These are phyloP conservation scores for Penicillium griseofulvum DNA, from an alignment of 2,329 filamentous ascomycete species.

Conservation along the genomic window DNA sequence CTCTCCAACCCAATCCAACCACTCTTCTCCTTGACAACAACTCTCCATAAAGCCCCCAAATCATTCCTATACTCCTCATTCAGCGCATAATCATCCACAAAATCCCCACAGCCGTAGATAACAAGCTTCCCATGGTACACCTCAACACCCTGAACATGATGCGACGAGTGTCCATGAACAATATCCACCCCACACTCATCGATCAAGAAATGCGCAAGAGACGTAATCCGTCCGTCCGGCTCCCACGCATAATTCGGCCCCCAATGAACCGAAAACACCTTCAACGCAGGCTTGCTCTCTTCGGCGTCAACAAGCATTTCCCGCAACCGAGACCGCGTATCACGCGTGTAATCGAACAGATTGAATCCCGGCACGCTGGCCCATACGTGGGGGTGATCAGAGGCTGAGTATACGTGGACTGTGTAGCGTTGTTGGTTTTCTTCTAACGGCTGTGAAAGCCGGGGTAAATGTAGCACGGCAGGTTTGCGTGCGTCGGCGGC, in stretches of 20 bases:
- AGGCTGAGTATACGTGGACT: conserved; percentile 37
- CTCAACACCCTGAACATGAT: conserved; percentile 45
- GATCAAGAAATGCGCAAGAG: conserved; percentile 40
- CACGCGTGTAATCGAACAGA: conserved; percentile 35
- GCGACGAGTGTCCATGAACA: conserved; percentile 43
- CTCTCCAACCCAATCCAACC: conserved; percentile 17
- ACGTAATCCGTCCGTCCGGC: conserved; percentile 30
- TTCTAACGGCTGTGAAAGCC: background rate
- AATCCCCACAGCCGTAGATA: conserved; percentile 45
- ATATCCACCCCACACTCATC: conserved; percentile 44
- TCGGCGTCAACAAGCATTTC: background rate
- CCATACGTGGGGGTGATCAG: conserved; percentile 41
- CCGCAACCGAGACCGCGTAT: conserved; percentile 25
- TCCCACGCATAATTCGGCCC: conserved; percentile 43
- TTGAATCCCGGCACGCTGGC: conserved; percentile 33
- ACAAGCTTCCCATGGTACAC: conserved; percentile 36
- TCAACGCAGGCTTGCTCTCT: conserved; percentile 23
- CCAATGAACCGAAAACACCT: conserved; percentile 43
- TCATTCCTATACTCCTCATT: conserved; percentile 38
- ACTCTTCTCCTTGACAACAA: conserved; percentile 25
- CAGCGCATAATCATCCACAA: conserved; percentile 45
- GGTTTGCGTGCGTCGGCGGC: conserved; percentile 30
- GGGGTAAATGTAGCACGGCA: conserved; percentile 27
- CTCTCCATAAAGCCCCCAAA: conserved; percentile 41
- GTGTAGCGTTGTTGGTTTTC: background rate